Evolutionary conservation across 2,329 filamentous ascomycete species (phyloP), one percentile per base, ranked within the genome.

Genomic region (Cladobotryum protrusum): DNA sequence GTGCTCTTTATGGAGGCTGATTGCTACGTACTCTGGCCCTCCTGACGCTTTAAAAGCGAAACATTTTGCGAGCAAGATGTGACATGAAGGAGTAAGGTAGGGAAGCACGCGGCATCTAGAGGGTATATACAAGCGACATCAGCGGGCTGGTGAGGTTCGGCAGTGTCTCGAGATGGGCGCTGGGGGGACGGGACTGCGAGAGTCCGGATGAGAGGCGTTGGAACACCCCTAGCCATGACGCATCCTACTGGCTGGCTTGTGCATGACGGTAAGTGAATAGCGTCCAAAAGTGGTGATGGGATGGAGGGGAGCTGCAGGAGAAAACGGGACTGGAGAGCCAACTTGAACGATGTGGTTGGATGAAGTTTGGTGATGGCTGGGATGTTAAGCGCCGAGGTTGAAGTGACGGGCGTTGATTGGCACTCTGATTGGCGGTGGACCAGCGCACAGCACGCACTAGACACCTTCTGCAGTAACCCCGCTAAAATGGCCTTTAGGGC

Each of bases 121-220:
- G 68, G 71, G 76, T 79, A 79, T 78, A 78, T 79, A 78, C 45
- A 42, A 45, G 35, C 29, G 45, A 24, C 47, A 40, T 39, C 50
- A 33, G 75, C 74, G 74, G 72, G 24, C 69, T 76, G 72, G 66
- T 77, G 74, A 77, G 67, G 69, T 66, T 67, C 63, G 63, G 61
- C 61, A 64, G 62, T 72, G 71, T 67, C 62, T 70, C 67, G 63
- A 66, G 62, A 63, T 47, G 44, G 47, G 55, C 54, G 57, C 57
- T 55, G 52, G 40, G 36, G 35, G 33, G 24, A 49, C 19, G 45
- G 39, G 50, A 48, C 52, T 20, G 43, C 50, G 39, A 47, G 29
- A 35, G 39, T 19, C 39, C 13, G 24, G 40, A 42, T 42, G 40
- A 24, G 41, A n/a, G 41, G 14, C 19, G 41, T 19, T 33, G 14